These are phyloP conservation scores for Pascua guehoae DNA, from an alignment of 1,284 basidiomycete genomes.

Conservation along the genomic window DNA sequence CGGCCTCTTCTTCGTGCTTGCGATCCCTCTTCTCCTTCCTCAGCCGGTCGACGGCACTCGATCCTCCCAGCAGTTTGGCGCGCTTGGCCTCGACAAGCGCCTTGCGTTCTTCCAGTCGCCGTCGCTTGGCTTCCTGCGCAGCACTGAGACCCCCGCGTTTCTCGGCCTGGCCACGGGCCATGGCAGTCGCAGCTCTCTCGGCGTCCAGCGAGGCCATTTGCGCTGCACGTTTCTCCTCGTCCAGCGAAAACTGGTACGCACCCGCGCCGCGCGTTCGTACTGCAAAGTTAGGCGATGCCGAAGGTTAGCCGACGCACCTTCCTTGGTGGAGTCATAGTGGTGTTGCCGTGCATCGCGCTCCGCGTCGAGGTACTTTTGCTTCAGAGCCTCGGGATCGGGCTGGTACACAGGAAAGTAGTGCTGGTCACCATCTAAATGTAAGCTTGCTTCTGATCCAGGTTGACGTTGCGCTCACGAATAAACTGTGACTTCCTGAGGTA, in stretches of 20 bases:
- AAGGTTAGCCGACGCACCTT: slow-evolving; percentile 53
- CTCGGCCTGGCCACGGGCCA: slow-evolving; percentile 54
- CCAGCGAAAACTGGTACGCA: slow-evolving; percentile 80
- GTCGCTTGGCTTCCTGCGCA: slow-evolving; percentile 69
- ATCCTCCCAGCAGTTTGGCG: slow-evolving; percentile 57
- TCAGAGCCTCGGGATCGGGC: slow-evolving; percentile 72
- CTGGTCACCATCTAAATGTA: slow-evolving; percentile 61
- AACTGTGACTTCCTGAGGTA: slow-evolving; percentile 58
- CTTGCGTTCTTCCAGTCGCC: slow-evolving; percentile 74
- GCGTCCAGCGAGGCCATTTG: slow-evolving; percentile 75
- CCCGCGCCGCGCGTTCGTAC: slow-evolving; percentile 73
- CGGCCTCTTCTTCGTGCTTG: slow-evolving; percentile 29
- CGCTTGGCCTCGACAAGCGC: slow-evolving; percentile 74
- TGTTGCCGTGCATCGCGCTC: slow-evolving; percentile 64
- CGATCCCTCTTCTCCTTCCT: slow-evolving; percentile 22
- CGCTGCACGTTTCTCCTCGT: slow-evolving; percentile 66
- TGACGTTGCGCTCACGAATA: slow-evolving; percentile 43
- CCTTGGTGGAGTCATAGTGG: slow-evolving; percentile 77
- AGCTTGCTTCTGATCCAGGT: neutral
- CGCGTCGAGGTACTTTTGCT: slow-evolving; percentile 71
- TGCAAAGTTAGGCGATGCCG: slow-evolving; percentile 8
- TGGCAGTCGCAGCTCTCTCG: slow-evolving; percentile 67
- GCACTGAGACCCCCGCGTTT: slow-evolving; percentile 23
- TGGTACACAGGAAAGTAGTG: slow-evolving; percentile 77
- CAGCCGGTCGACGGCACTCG: slow-evolving; percentile 24